Base-by-base conservation (phyloP, 805 yeast species). In the Nakazawaea anatomiae region DNA sequence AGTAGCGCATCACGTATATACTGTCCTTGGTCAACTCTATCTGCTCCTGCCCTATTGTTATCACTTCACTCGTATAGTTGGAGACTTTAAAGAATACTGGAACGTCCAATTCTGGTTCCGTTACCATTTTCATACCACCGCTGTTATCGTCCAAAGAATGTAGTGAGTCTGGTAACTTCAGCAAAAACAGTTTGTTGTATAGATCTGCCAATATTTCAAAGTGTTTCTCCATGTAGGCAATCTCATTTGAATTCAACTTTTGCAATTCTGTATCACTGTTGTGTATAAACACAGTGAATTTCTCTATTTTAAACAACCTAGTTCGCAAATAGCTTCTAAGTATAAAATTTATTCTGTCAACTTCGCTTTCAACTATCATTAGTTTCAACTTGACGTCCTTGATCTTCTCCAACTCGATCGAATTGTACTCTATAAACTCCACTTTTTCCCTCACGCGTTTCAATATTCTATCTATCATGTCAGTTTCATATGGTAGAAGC, bases 321-420 rank as follows among this genome's bases (percentile, higher is more conserved):
- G 92, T 78, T 54, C 99, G 75, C 35, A 91, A 71, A 63, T 89
- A 92, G 11, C 89, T 77, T 47, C 97, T 70, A n/a, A 91, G 73
- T 36, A 92, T 66, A 63, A 85, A 94, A 59, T 85, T 89, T 32
- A 89, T 79, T 51, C 99, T 71, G 59, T 94, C 98, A 28, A 94
- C 75, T 58, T 94, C 98, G 11, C 95, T 85, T 62, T 94, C 99
- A 58, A 92, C 83, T 28, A 95, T 79, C 71, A 94, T 80, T 44
- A 91, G 71, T 52, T 87, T 85, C 52, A 92, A 67, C 61, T 91
- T 91, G 66, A 83, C 82, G 54, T 85, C 88, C 48, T 69, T 73
- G 52, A 82, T 83, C 42, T 75, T 72, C 48, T 86, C 87, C 39
- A 86, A 70, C 50, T 87, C 91, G 60, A 89, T 83, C 7, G 96